A percentile compares a stretch with the other conserved stretches of the same genome.
These are phyloP conservation scores for Nicotiana otophora DNA, from an alignment of 257 asterid genomes.

Conservation along the genomic window DNA sequence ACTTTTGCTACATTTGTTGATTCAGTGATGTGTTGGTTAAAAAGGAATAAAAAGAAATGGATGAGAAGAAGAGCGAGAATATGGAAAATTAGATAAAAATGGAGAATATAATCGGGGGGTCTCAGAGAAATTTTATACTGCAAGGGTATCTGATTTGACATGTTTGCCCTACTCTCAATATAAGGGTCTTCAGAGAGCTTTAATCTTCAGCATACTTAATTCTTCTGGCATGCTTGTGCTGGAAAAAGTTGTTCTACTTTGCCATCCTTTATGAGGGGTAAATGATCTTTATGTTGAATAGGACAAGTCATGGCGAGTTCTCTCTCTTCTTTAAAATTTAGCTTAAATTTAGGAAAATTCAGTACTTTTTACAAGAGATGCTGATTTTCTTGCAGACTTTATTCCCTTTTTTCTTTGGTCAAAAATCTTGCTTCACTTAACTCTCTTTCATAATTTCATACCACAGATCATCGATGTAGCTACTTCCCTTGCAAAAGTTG, in stretches of 20 bases:
- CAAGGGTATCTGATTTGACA: background rate
- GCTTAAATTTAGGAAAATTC: background rate
- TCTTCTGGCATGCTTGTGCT: background rate
- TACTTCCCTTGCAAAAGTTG: constrained; percentile 81
- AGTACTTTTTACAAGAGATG: background rate
- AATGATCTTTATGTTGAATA: background rate
- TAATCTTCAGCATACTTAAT: background rate
- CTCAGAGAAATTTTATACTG: background rate
- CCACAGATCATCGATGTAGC: constrained; percentile 72
- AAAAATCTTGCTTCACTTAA: constrained; percentile 4
- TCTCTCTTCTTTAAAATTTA: background rate
- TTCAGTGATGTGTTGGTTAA: background rate
- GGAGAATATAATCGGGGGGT: background rate
- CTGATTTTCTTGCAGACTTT: background rate
- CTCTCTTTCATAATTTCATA: background rate
- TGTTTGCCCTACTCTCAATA: background rate
- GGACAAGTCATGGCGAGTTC: background rate
- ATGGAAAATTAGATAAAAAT: background rate
- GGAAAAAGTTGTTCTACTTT: background rate
- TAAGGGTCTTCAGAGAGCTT: background rate
- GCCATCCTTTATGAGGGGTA: background rate
- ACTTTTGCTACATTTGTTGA: background rate
- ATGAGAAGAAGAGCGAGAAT: background rate
- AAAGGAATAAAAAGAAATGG: background rate
- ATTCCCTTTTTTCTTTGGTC: background rate